Conservation (phyloP, 2,329 filamentous ascomycete species). For the Pestalotiopsis sp. region DNA sequence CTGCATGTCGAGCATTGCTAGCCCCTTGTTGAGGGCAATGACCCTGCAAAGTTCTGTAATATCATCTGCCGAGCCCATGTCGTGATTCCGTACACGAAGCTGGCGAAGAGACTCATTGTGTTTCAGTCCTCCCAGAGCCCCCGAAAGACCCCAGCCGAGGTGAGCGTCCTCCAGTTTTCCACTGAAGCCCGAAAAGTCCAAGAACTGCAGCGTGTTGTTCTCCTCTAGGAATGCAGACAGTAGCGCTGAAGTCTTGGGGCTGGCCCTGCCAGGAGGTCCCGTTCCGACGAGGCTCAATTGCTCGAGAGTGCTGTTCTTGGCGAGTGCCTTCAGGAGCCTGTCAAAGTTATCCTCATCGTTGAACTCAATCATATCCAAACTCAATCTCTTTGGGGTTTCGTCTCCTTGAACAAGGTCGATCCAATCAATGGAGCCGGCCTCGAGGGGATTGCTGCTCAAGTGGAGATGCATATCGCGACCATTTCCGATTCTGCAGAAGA, state of each 20-base stretch:
- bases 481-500: slow-evolving; percentile 54
- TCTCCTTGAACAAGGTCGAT: slow-evolving; percentile 49
- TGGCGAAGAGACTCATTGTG: slow-evolving; percentile 49
- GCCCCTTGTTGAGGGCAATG: slow-evolving; percentile 48
- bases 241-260: slow-evolving; percentile 48
- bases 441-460: slow-evolving; percentile 55
- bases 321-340: slow-evolving; percentile 50
- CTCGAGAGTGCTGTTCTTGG: slow-evolving; percentile 51
- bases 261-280: slow-evolving; percentile 48
- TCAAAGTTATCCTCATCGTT: slow-evolving; percentile 53
- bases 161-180: slow-evolving; percentile 61
- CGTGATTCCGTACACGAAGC: slow-evolving; percentile 59
- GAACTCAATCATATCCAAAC: slow-evolving; percentile 62
- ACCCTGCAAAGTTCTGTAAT: slow-evolving; percentile 48
- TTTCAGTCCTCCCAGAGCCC: slow-evolving; percentile 49
- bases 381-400: slow-evolving; percentile 51
- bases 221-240: slow-evolving; percentile 53
- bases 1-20: slow-evolving; percentile 57
- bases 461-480: slow-evolving; percentile 50
- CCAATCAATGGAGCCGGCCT: slow-evolving; percentile 53
- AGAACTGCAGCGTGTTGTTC: slow-evolving; percentile 53
- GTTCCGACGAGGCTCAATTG: slow-evolving; percentile 58
- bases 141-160: slow-evolving; percentile 55
- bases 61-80: slow-evolving; percentile 46
- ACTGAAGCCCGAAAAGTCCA: slow-evolving; percentile 60